Conservation (phyloP, 1,284 basidiomycete genomes). For the Fomitiporia mediterranea region DNA sequence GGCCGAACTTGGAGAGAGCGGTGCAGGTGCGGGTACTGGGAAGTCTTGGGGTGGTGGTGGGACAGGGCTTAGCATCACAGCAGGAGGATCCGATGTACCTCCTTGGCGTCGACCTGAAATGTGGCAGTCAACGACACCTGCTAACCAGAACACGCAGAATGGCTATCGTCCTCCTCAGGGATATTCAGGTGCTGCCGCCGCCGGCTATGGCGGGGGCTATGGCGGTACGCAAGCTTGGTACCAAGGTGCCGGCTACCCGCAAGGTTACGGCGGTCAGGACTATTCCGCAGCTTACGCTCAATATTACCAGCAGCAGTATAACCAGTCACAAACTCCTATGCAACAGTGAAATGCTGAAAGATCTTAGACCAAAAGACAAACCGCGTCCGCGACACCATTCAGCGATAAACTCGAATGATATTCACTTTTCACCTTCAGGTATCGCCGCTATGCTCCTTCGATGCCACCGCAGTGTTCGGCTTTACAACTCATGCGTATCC, state of each 20-base stretch:
- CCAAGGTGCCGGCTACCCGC: constrained; percentile 18
- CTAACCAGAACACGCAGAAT: constrained; percentile 38
- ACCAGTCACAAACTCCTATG: constrained; percentile 16
- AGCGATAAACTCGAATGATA: not conserved
- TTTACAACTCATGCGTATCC: not conserved
- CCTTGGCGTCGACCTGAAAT: constrained; percentile 84
- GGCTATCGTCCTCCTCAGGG: constrained; percentile 36
- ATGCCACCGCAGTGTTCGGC: not conserved
- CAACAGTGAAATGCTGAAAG: constrained; percentile 3
- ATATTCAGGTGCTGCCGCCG: constrained; percentile 2
- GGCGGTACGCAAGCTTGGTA: constrained; percentile 18
- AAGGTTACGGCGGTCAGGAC: constrained; percentile 35
- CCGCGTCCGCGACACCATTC: constrained; percentile 13
- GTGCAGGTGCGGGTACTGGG: constrained; percentile 47
- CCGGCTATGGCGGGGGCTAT: constrained; percentile 19
- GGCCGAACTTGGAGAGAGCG: constrained; percentile 93
- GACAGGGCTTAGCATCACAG: constrained; percentile 69
- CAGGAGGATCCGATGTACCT: constrained; percentile 74
- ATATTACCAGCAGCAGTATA: constrained; percentile 36
- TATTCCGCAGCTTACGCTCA: constrained; percentile 73
- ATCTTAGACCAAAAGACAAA: too few species aligned
- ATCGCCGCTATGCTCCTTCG: not conserved
- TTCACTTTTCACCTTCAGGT: constrained; percentile 6
- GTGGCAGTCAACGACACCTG: constrained; percentile 61
- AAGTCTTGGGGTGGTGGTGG: constrained; percentile 59